Conservation (phyloP, 768 basidiomycete species). For the Rhodosporidiobolus sp. region DNA sequence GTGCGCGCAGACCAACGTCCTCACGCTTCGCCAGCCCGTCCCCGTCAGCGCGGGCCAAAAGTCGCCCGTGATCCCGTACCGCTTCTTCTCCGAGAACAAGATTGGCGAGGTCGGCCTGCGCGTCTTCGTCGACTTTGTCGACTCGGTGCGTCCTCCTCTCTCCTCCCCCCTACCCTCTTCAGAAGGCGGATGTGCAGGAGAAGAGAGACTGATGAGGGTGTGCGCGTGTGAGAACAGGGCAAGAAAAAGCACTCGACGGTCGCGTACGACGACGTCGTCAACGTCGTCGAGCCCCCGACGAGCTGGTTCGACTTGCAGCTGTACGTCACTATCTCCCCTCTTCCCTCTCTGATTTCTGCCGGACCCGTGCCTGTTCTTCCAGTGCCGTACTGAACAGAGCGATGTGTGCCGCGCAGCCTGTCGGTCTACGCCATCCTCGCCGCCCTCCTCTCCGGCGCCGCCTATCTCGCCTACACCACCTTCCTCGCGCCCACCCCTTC, state of each 20-base stretch:
- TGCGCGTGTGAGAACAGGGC: not conserved
- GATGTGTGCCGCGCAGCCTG: constrained; percentile 41
- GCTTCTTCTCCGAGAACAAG: constrained; percentile 27
- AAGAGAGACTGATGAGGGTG: too few species aligned
- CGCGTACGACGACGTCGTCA: constrained; percentile 50
- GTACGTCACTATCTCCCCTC: constrained; percentile 25
- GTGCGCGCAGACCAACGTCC: constrained; percentile 6
- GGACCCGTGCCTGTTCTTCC: too few species aligned
- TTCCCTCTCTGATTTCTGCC: not conserved
- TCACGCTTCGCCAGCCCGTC: not conserved
- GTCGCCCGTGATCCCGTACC: constrained; percentile 27
- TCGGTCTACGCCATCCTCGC: constrained; percentile 49
- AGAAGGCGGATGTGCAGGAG: not conserved
- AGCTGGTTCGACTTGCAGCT: constrained; percentile 49
- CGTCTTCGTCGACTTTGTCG: constrained; percentile 29
- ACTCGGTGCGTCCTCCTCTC: constrained; percentile 7
- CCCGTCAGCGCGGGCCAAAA: not conserved
- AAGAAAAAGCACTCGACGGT: constrained; percentile 23
- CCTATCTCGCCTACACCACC: constrained; percentile 45
- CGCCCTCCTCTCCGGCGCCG: constrained; percentile 42
- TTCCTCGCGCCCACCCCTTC: constrained; percentile 38
- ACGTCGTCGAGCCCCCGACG: constrained; percentile 48
- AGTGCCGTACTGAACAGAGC: too few species aligned
- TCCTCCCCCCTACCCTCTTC: not conserved
- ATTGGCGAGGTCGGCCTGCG: constrained; percentile 31